Evolutionary conservation across 2,329 filamentous ascomycete species (phyloP).

Genomic region (Mycosphaerella sp.): DNA sequence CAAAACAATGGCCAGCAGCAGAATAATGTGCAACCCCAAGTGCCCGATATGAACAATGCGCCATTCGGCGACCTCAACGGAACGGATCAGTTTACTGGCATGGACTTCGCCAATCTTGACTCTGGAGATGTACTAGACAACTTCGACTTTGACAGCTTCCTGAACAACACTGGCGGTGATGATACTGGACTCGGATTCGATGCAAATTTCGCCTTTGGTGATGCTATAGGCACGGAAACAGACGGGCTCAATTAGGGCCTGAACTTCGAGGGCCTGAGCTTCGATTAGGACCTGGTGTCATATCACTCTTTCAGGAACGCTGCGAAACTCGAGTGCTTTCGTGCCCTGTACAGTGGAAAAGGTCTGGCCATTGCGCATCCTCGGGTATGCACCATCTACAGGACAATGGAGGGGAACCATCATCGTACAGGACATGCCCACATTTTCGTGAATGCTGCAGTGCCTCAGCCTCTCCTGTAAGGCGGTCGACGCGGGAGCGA

Average conservation of each 20-base stretch:
- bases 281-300: too few species aligned
- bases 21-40: constrained; percentile 18
- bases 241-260: constrained; percentile 17
- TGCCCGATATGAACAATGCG: constrained; percentile 34
- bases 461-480: not conserved
- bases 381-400: not conserved
- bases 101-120: constrained; percentile 43
- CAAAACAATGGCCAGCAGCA: constrained; percentile 28
- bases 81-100: constrained; percentile 35
- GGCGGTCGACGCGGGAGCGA: not conserved
- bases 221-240: constrained; percentile 18
- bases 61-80: constrained; percentile 38
- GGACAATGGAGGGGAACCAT: not conserved
- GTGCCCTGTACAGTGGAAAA: not conserved
- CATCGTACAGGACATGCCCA: not conserved
- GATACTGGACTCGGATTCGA: constrained; percentile 36
- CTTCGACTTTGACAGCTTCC: constrained; percentile 64
- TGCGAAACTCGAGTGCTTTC: not conserved
- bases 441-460: constrained; percentile 1
- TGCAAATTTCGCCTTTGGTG: constrained; percentile 35
- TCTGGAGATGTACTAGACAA: constrained; percentile 59
- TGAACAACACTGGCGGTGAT: constrained; percentile 50
- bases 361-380: not conserved
- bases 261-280: too few species aligned
- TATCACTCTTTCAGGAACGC: not conserved